phyloP scores from a whole-genome alignment of 805 yeast species.

The Saturnispora saitoi region DNA sequence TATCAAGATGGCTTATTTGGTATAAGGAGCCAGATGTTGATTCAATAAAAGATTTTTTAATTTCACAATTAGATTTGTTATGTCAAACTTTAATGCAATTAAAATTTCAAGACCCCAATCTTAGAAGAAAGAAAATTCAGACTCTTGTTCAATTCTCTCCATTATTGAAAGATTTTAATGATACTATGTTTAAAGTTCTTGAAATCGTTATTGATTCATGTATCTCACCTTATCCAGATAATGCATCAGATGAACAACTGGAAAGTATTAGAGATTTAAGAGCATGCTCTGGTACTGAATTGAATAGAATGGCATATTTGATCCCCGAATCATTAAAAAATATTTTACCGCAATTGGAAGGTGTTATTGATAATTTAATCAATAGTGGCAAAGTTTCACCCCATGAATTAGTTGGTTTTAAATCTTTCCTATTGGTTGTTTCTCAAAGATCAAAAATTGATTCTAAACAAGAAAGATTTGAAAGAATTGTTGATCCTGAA shows the following conservation, averaged over 20 bases:
- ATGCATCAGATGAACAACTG: slow-evolving; percentile 51
- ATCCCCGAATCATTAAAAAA: slow-evolving; percentile 86
- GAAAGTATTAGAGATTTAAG: slow-evolving; percentile 81
- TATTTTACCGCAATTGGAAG: slow-evolving; percentile 75
- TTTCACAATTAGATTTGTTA: slow-evolving; percentile 52
- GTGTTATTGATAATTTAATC: slow-evolving; percentile 66
- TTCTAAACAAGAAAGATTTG: slow-evolving; percentile 64
- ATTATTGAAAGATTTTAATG: slow-evolving; percentile 64
- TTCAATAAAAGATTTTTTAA: slow-evolving; percentile 41
- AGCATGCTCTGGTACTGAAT: slow-evolving; percentile 88
- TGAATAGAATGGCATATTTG: slow-evolving; percentile 85
- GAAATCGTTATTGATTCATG: slow-evolving; percentile 80
- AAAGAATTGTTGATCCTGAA: slow-evolving; percentile 88
- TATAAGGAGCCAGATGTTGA: slow-evolving; percentile 52
- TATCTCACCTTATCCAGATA: slow-evolving; percentile 68
- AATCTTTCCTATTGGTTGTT: slow-evolving; percentile 83
- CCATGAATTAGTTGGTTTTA: slow-evolving; percentile 90
- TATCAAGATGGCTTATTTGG: slow-evolving; percentile 95
- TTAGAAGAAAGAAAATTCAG: slow-evolving; percentile 80
- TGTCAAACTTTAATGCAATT: slow-evolving; percentile 70
- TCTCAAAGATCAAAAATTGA: slow-evolving; percentile 76
- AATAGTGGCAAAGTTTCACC: slow-evolving; percentile 27
- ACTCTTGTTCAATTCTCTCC: slow-evolving; percentile 93
- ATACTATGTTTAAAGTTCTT: slow-evolving; percentile 70
- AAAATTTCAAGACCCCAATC: slow-evolving; percentile 68